phyloP scores from a whole-genome alignment of 2,329 filamentous ascomycete genomes.

The Colletotrichum sansevieriae region DNA sequence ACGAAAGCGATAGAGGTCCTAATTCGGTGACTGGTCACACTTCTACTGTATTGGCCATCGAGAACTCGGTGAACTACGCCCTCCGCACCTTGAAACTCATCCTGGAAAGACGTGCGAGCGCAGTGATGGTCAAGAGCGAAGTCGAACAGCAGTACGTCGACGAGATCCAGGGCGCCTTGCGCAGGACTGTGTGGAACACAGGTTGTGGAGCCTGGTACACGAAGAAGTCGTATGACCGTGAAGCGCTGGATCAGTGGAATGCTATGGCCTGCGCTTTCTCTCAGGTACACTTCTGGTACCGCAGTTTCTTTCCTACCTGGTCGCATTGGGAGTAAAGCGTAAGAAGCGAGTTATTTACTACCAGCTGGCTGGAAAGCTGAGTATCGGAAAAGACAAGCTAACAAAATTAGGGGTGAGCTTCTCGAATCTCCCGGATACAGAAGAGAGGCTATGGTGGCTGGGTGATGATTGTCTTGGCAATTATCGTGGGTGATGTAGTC shows the following conservation, averaged over 20 bases:
- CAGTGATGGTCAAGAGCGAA: constrained; percentile 49
- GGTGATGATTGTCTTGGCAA: neutral
- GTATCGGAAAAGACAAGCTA: neutral
- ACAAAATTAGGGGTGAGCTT: neutral
- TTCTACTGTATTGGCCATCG: constrained; percentile 69
- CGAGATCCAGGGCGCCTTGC: constrained; percentile 50
- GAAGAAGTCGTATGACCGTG: constrained; percentile 39
- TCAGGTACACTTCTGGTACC: constrained; percentile 53
- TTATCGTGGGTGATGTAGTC: neutral
- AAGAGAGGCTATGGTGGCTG: neutral
- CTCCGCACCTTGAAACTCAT: constrained; percentile 68
- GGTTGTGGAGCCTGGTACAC: constrained; percentile 55
- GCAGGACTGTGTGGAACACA: constrained; percentile 48
- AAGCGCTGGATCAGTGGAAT: constrained; percentile 48
- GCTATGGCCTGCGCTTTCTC: constrained; percentile 52
- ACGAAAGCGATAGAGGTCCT: constrained; percentile 52
- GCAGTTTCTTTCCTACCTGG: constrained; percentile 51
- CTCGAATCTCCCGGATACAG: neutral
- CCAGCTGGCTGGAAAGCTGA: neutral
- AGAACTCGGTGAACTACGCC: constrained; percentile 72
- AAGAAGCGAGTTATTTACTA: constrained; percentile 36
- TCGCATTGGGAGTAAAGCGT: constrained; percentile 51
- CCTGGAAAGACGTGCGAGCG: constrained; percentile 49
- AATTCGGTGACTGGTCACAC: constrained; percentile 74
- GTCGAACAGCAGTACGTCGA: constrained; percentile 52